Conservation (phyloP, 495 filamentous ascomycete genomes). For the Chaetomium fimeti region DNA sequence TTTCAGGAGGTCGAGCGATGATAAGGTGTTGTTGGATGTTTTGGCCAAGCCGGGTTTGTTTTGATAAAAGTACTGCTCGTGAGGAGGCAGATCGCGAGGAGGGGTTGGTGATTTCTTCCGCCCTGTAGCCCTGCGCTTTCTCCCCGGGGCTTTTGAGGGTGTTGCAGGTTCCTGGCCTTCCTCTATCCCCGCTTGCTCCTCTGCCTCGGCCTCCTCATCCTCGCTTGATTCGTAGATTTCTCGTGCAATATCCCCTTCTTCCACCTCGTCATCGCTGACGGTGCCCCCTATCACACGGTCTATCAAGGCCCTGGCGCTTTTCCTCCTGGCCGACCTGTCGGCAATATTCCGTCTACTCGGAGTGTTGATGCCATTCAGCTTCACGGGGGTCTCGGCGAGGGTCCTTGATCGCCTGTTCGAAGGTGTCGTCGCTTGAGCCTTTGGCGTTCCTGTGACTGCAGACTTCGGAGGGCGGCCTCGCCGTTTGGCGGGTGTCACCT, state of each 20-base stretch:
- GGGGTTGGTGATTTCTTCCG: conserved; percentile 77
- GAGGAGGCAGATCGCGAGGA: conserved; percentile 71
- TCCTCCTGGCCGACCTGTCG: conserved; percentile 81
- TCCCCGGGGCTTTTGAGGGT: conserved; percentile 53
- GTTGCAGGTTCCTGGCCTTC: conserved; percentile 42
- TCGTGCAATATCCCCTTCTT: conserved; percentile 67
- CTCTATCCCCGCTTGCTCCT: conserved; percentile 41
- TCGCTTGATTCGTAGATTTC: conserved; percentile 64
- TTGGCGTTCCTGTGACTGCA: conserved; percentile 20
- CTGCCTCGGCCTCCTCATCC: conserved; percentile 48
- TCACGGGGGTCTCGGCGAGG: conserved; percentile 40
- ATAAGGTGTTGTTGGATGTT: conserved; percentile 83
- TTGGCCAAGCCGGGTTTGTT: conserved; percentile 77
- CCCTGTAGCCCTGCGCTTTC: conserved; percentile 27
- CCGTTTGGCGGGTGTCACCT: conserved; percentile 28
- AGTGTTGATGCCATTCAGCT: conserved; percentile 40
- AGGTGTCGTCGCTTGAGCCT: conserved; percentile 33
- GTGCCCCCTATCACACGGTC: conserved; percentile 60
- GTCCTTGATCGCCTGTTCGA: conserved; percentile 32
- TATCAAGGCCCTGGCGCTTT: conserved; percentile 73
- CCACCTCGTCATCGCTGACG: conserved; percentile 74
- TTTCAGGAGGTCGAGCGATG: conserved; percentile 70
- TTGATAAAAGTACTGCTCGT: conserved; percentile 92
- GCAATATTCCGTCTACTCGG: conserved; percentile 63
- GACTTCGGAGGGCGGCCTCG: conserved; percentile 32